Evolutionary conservation across 108 stramenopile genomes (phyloP).

Genomic region (Nitzschia sp.): DNA sequence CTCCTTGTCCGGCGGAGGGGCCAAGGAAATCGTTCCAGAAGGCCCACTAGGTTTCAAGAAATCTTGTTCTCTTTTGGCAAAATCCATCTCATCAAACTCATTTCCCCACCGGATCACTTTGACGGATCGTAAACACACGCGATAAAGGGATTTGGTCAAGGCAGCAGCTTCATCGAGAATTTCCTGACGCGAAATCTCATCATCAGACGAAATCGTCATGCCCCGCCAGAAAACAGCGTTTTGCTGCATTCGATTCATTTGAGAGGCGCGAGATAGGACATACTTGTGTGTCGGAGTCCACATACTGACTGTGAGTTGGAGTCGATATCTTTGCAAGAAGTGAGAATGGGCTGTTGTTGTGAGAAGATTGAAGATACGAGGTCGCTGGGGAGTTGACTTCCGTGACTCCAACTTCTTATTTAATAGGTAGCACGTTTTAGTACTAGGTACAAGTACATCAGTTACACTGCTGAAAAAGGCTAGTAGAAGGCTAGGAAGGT

Average conservation of each 20-base stretch:
- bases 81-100: constrained; percentile 72
- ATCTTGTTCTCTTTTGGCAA: constrained; percentile 52
- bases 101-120: constrained; percentile 58
- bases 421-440: no score
- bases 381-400: no score
- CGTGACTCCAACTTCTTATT: neutral
- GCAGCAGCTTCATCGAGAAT: constrained; percentile 60
- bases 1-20: constrained; percentile 74
- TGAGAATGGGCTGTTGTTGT: no score
- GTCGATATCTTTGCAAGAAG: no score
- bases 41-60: constrained; percentile 29
- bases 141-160: constrained; percentile 65
- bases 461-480: no score
- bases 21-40: constrained; percentile 41
- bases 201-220: neutral
- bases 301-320: no score
- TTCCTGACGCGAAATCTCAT: constrained; percentile 16
- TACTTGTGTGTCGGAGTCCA: no score
- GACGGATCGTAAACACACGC: constrained; percentile 64
- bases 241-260: no score
- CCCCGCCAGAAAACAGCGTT: neutral
- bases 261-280: no score
- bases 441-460: no score
- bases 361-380: no score
- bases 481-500: no score